Evolutionary conservation across 73 alveolate species (phyloP).

Genomic region (Paramecium caudatum): DNA sequence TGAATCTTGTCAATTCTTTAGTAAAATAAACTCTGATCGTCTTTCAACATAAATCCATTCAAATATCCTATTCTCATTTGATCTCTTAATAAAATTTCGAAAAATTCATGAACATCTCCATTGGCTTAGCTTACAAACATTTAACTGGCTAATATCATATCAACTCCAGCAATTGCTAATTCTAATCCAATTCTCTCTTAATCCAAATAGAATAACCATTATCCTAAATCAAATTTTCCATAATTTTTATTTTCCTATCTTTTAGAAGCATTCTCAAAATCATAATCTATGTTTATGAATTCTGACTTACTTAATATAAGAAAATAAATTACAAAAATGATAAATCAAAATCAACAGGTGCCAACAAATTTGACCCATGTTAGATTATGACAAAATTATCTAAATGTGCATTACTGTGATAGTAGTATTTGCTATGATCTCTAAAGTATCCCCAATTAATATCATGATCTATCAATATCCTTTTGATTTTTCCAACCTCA

Average conservation of each 20-base stretch:
- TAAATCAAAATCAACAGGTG: conserved; percentile 88
- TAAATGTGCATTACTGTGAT: conserved; percentile 89
- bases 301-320: conserved; percentile 5
- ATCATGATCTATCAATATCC: conserved; percentile 80
- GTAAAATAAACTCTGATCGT: neutral
- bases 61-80: conserved; percentile 55
- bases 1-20: neutral
- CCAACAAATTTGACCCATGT: conserved; percentile 57
- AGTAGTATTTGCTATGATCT: conserved; percentile 84
- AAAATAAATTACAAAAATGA: conserved; percentile 67
- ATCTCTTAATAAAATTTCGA: conserved; percentile 21
- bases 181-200: conserved; percentile 25
- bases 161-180: conserved; percentile 27
- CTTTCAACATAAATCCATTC: neutral
- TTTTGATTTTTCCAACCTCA: conserved; percentile 81
- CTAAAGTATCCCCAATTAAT: conserved; percentile 88
- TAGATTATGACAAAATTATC: conserved; percentile 80
- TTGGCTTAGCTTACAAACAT: neutral
- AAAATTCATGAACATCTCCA: neutral
- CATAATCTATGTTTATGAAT: neutral
- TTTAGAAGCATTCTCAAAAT: neutral
- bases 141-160: neutral
- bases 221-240: conserved; percentile 28
- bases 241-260: neutral
- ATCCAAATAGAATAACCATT: neutral